Base-by-base conservation (phyloP, 108 stramenopile genomes). In the Cylindrotheca fusiformis region DNA sequence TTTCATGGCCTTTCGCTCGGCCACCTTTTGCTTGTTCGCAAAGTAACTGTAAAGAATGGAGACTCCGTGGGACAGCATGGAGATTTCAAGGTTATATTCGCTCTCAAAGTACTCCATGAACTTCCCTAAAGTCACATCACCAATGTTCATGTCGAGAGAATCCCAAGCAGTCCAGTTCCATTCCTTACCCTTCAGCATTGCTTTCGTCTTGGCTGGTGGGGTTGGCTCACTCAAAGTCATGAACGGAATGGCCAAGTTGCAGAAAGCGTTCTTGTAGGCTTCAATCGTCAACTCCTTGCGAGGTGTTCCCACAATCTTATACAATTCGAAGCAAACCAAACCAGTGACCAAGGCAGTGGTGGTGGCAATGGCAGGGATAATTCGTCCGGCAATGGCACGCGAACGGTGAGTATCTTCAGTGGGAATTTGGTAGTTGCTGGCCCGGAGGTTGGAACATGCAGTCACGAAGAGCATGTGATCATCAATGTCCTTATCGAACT, bases 321-420 rank as follows among this genome's bases (percentile, higher is more conserved):
- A 95, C 36, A 99, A 72, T 65, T 99, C 98, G 28, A 99, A 76
- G 62, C 97, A 97, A 63, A 98, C 84, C 36, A 97, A 71, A 41
- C 98, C 98, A 0, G 98, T 96, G 53, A 98, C 98, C 64, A 99
- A 76, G 3, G 98, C 97, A 12, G 98, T 99, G 19, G 97, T 99
- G 19, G 98, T 99, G 44, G 98, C 96, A 76, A 99, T 99, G 25
- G 98, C 98, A 14, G 98, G 98, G 63, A 98, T 99, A 74, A 99
- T 99, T 58, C 94, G 93, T 44, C 98, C 98, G 8, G 98, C 98
- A 75, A 99, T 98, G n/a, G 90, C 93, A 55, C 97, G 84, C 6
- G 96, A 94, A 19, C 94, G 88, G 80, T 99, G 96, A 32, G 95
- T 88, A 72, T 97, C 98, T 59, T 97, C 97, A 28, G 96, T 97